A percentile compares a stretch with the other conserved stretches of the same genome.
Evolutionary conservation across 176 grass and related monocot species (phyloP).

Genomic region (Carex kokanica): DNA sequence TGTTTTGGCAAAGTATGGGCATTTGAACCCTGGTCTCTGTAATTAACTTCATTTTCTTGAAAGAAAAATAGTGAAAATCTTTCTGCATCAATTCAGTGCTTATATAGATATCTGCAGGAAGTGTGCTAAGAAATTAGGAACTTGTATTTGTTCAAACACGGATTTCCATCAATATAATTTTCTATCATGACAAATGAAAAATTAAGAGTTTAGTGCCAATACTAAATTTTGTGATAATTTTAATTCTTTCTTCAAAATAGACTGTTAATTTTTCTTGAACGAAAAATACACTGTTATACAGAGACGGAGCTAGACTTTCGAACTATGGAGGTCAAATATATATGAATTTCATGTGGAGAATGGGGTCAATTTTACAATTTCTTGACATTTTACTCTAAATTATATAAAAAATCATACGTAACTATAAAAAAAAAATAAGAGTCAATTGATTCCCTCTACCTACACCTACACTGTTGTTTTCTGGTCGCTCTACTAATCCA

Average conservation of each 20-base stretch:
- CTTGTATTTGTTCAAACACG: not conserved
- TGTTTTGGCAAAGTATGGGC: constrained; percentile 20
- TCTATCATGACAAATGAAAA: not conserved
- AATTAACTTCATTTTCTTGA: not conserved
- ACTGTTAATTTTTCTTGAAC: not conserved
- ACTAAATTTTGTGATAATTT: not conserved
- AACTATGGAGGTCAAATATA: no score
- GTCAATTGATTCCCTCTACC: no score
- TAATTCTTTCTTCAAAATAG: not conserved
- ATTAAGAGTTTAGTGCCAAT: not conserved
- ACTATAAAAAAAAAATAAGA: no score
- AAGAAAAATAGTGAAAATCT: constrained; percentile 2
- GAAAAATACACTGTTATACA: not conserved
- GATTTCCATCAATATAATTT: not conserved
- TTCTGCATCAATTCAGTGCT: not conserved
- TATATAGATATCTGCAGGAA: not conserved
- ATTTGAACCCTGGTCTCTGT: not conserved
- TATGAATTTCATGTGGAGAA: no score
- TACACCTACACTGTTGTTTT: no score
- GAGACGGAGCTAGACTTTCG: no score
- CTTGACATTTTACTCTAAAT: no score
- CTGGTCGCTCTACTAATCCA: not conserved
- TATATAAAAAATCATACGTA: no score
- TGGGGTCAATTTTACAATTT: no score
- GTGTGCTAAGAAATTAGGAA: not conserved